These are phyloP conservation scores for Pleurotus djamor DNA, from an alignment of 768 basidiomycete species.

Conservation along the genomic window DNA sequence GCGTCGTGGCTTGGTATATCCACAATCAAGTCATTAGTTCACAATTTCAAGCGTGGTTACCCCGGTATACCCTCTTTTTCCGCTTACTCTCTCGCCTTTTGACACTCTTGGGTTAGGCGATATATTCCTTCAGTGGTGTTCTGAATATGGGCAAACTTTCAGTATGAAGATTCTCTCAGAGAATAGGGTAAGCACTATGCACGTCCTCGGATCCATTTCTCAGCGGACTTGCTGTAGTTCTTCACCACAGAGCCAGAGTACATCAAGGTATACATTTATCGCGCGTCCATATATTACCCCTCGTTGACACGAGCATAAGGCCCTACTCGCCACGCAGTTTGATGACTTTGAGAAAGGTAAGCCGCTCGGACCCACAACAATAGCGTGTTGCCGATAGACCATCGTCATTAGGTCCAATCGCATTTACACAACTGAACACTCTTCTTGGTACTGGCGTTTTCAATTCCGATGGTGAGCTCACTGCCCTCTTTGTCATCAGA, in stretches of 20 bases:
- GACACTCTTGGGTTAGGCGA: conserved; percentile 19
- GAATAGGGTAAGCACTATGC: conserved; percentile 22
- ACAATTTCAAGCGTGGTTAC: conserved; percentile 26
- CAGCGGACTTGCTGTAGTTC: conserved; percentile 21
- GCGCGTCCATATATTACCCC: not conserved
- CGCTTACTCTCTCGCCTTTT: too few species aligned
- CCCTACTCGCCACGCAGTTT: conserved; percentile 46
- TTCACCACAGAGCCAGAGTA: conserved; percentile 44
- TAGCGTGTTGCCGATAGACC: not conserved
- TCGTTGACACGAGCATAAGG: conserved; percentile 15
- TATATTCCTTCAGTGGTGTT: conserved; percentile 17
- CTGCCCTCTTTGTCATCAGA: not conserved
- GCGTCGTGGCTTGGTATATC: conserved; percentile 21
- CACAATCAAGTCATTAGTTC: conserved; percentile 14
- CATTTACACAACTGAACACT: conserved; percentile 23
- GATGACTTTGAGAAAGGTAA: conserved; percentile 43
- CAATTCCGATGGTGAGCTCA: conserved; percentile 49
- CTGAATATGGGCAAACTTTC: conserved; percentile 20
- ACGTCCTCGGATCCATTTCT: not conserved
- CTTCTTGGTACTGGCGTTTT: conserved; percentile 59
- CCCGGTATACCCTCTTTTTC: conserved; percentile 19
- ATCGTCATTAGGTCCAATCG: conserved; percentile 17
- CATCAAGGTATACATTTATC: conserved; percentile 31
- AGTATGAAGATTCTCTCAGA: conserved; percentile 24
- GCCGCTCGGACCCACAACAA: not conserved